phyloP scores from a whole-genome alignment of 768 basidiomycete species.

The Collybia nuda region DNA sequence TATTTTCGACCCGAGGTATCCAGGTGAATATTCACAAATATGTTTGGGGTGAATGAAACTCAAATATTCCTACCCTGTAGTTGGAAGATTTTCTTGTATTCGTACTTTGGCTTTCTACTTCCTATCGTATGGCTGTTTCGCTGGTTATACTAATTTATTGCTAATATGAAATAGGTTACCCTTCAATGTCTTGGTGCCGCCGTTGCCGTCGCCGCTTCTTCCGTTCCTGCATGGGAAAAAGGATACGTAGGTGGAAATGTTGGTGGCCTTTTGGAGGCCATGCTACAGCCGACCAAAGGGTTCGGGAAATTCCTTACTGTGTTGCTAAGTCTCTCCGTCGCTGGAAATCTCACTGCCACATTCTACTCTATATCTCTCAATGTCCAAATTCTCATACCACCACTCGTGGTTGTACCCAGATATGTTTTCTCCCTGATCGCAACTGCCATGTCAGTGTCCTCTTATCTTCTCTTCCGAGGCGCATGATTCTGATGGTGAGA shows the following conservation, averaged over 20 bases:
- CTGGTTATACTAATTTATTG: background rate
- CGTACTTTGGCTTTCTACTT: slow-evolving; percentile 68
- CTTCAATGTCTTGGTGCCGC: slow-evolving; percentile 59
- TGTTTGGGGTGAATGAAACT: background rate
- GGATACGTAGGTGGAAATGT: slow-evolving; percentile 60
- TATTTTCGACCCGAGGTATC: slow-evolving; percentile 63
- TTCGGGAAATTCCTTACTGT: slow-evolving; percentile 83
- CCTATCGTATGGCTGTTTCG: slow-evolving; percentile 41
- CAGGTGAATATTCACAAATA: slow-evolving; percentile 35
- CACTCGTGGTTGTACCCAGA: slow-evolving; percentile 59
- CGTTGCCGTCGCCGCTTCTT: slow-evolving; percentile 52
- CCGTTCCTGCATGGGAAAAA: slow-evolving; percentile 58
- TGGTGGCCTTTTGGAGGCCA: slow-evolving; percentile 70
- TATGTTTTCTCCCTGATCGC: slow-evolving; percentile 75
- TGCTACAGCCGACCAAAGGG: slow-evolving; percentile 66
- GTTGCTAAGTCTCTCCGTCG: slow-evolving; percentile 77
- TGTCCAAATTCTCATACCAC: slow-evolving; percentile 68
- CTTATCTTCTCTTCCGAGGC: background rate
- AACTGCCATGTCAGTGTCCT: slow-evolving; percentile 59
- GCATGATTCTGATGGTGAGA: background rate
- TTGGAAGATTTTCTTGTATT: slow-evolving; percentile 62
- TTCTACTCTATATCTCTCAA: slow-evolving; percentile 81
- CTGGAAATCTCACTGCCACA: slow-evolving; percentile 79
- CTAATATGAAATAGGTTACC: slow-evolving; percentile 34
- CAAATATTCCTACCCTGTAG: slow-evolving; percentile 29